Conservation (phyloP, 2,329 filamentous ascomycete genomes). For the Neofusicoccum kwambonambiense region DNA sequence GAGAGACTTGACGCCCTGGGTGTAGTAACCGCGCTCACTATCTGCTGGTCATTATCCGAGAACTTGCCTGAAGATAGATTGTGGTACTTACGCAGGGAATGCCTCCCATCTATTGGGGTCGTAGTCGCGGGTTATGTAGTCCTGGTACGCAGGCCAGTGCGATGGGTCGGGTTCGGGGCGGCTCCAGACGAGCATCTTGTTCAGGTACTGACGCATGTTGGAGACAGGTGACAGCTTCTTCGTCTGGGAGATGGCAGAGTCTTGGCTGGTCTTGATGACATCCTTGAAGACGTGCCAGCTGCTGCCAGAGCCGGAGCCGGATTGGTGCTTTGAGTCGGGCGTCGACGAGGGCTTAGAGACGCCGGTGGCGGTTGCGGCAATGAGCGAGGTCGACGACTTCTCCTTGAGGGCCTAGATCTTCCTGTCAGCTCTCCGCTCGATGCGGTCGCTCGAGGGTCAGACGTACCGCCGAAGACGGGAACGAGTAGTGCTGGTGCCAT, state of each 20-base stretch:
- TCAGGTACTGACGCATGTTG: conserved; percentile 38
- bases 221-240: conserved; percentile 18
- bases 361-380: conserved; percentile 2
- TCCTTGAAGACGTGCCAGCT: conserved; percentile 17
- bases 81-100: conserved; percentile 36
- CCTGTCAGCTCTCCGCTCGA: neutral
- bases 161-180: conserved; percentile 30
- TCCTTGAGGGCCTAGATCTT: neutral
- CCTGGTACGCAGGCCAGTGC: conserved; percentile 47
- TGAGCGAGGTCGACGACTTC: conserved; percentile 7
- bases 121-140: conserved; percentile 43
- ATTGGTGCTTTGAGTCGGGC: neutral
- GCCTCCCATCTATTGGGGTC: conserved; percentile 51
- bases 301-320: neutral
- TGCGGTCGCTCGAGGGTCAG: neutral
- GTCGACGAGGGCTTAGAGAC: neutral
- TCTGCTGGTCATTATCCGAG: neutral
- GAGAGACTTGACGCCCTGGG: neutral
- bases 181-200: conserved; percentile 44
- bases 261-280: neutral
- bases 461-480: conserved; percentile 11
- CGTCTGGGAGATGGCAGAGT: conserved; percentile 6
- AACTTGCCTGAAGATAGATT: neutral
- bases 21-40: conserved; percentile 12
- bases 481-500: conserved; percentile 13